Evolutionary conservation across 139 green algal genomes (phyloP), one percentile per base, ranked within the genome.

Genomic region (Medakamo hakoo): DNA sequence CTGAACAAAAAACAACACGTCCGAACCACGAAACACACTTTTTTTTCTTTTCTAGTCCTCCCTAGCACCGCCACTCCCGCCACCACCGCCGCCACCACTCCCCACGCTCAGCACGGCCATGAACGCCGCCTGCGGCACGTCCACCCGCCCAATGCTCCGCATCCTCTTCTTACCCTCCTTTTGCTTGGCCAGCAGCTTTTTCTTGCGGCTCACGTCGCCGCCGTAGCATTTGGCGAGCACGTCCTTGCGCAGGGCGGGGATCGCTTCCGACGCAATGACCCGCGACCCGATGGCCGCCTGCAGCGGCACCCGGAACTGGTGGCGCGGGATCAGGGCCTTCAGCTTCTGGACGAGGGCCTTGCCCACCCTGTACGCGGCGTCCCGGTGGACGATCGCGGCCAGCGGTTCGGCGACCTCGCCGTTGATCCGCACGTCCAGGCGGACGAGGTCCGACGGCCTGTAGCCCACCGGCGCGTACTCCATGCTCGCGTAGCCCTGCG

Each of bases 171-270:
- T 99, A 32, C 93, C 93, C 49, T 86, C 87, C 1, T 94, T 91
- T 79, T 89, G 92, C 82, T 98, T 98, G 69, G 91, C 86, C 62
- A 99, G 77, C 62, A 99, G 81, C 84, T 99, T 99, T 81, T 96
- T 97, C 82, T 99, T 99, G 20, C 93, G 78, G 49, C 25, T 60
- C 30, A 84, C 57, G 57, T 84, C 78, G 25, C 78, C 81, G 32
- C 78, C 86, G 63, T 99, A 99, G 76, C 93, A 99, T 78, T 99
- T 99, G 48, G 93, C 93, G 2, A 96, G 76, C 69, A 99, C 93
- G 72, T 99, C 93, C 82, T 98, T 98, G 57, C 93, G 81, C 73
- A 87, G 68, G 0, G 85, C 84, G 49, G 73, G 77, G 23, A 95
- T 63, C 25, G 83, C 91, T 69, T 94, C 87, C 0, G 86, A 73